Evolutionary conservation across 2,329 filamentous ascomycete species (phyloP).

Genomic region (Bipolaris gigantea): DNA sequence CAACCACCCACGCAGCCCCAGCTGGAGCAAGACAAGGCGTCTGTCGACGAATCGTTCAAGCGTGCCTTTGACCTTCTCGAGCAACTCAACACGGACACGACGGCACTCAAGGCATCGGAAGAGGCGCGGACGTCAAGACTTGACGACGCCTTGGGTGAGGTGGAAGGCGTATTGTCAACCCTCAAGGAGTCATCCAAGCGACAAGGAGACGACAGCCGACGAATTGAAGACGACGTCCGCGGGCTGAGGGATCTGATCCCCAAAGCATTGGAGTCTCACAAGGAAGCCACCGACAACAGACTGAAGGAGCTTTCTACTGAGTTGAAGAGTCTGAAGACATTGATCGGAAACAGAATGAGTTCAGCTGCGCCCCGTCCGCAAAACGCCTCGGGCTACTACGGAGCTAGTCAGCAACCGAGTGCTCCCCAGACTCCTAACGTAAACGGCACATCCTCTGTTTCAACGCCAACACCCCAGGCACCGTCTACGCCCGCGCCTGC

Average conservation of each 20-base stretch:
- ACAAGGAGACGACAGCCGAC: slow-evolving; percentile 83
- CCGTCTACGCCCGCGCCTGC: slow-evolving; percentile 21
- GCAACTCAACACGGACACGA: slow-evolving; percentile 87
- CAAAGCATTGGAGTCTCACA: slow-evolving; percentile 83
- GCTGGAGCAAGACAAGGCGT: slow-evolving; percentile 89
- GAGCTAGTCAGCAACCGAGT: slow-evolving; percentile 21
- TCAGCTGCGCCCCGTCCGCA: slow-evolving; percentile 34
- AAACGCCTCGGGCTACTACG: slow-evolving; percentile 31
- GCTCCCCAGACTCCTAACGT: slow-evolving; percentile 28
- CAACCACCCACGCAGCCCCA: slow-evolving; percentile 92
- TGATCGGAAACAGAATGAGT: slow-evolving; percentile 68
- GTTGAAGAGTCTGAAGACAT: slow-evolving; percentile 86
- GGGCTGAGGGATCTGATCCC: slow-evolving; percentile 83
- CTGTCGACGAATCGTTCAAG: slow-evolving; percentile 90
- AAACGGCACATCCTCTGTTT: slow-evolving; percentile 30
- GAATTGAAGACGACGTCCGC: slow-evolving; percentile 83
- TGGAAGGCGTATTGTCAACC: slow-evolving; percentile 79
- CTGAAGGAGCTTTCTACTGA: slow-evolving; percentile 85
- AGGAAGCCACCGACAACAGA: slow-evolving; percentile 77
- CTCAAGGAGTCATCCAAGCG: slow-evolving; percentile 79
- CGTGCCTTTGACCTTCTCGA: slow-evolving; percentile 89
- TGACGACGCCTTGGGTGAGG: slow-evolving; percentile 77
- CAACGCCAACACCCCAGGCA: slow-evolving; percentile 21
- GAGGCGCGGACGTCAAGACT: slow-evolving; percentile 79
- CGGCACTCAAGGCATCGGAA: slow-evolving; percentile 83